Percentiles rank a stretch among this genome's conserved stretches.
These are phyloP conservation scores for Luvunga scandens DNA, from an alignment of 345 rosid genomes.

Conservation along the genomic window DNA sequence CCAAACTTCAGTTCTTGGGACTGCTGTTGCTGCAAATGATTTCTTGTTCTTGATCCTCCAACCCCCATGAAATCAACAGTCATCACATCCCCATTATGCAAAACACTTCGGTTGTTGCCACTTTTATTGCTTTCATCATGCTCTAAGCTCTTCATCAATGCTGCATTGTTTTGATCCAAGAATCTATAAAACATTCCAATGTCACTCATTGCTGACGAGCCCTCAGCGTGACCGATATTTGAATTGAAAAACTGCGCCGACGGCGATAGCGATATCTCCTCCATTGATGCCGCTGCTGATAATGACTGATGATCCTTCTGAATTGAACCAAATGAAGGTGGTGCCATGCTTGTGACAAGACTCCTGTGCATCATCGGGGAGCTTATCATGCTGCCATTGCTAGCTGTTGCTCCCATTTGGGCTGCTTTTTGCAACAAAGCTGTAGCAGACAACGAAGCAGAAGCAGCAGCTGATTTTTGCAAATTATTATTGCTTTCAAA, in stretches of 20 bases:
- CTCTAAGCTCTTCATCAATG: constrained; percentile 13
- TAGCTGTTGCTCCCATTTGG: constrained; percentile 51
- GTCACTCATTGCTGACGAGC: constrained; percentile 4
- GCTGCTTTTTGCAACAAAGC: constrained; percentile 55
- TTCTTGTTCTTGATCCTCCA: constrained; percentile 37
- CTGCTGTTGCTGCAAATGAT: constrained; percentile 23
- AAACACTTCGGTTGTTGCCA: background rate
- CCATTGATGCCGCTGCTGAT: background rate
- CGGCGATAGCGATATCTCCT: no score
- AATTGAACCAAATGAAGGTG: constrained; percentile 21
- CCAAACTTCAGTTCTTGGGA: constrained; percentile 27
- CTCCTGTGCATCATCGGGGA: constrained; percentile 19
- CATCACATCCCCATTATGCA: constrained; percentile 32
- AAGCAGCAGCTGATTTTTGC: background rate
- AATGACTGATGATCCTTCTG: constrained; percentile 1
- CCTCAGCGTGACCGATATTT: constrained; percentile 1
- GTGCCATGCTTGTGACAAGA: constrained; percentile 24
- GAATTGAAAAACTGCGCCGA: constrained; percentile 23
- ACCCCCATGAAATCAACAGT: constrained; percentile 66
- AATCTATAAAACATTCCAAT: constrained; percentile 22
- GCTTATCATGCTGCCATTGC: constrained; percentile 12
- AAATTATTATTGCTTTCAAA: constrained; percentile 18
- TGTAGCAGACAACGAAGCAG: constrained; percentile 51
- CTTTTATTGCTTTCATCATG: background rate
- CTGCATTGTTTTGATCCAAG: constrained; percentile 18